Evolutionary conservation across 1,284 basidiomycete species (phyloP).

Genomic region (Wallemia mellicola): DNA sequence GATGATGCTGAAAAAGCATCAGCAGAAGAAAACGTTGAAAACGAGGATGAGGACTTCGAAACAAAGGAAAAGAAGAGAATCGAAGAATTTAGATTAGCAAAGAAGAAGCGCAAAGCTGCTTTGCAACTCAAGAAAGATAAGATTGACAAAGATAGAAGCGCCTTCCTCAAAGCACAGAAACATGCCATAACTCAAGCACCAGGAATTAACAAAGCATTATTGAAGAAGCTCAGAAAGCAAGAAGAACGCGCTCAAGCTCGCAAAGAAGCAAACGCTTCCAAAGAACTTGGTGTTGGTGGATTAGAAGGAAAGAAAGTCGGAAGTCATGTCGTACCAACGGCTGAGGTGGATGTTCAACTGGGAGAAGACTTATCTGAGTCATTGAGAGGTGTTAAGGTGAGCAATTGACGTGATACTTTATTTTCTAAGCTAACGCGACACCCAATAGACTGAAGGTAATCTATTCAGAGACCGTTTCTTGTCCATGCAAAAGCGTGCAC

Average conservation of each 20-base stretch:
- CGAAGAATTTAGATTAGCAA: background rate
- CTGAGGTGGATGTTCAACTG: conserved; percentile 50
- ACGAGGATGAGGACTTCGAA: background rate
- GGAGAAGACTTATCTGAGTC: conserved; percentile 73
- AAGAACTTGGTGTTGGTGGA: conserved; percentile 15
- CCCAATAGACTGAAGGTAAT: conserved; percentile 81
- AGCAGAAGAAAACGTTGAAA: background rate
- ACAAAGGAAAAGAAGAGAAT: background rate
- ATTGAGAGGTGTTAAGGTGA: conserved; percentile 52
- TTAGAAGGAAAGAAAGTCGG: conserved; percentile 38
- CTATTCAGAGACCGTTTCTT: conserved; percentile 67
- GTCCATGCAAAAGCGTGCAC: conserved; percentile 43
- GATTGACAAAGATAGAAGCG: conserved; percentile 7
- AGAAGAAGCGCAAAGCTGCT: background rate
- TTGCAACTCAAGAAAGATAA: background rate
- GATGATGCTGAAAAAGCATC: conserved; percentile 11
- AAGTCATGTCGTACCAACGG: conserved; percentile 40
- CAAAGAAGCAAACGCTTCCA: conserved; percentile 3
- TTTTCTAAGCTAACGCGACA: no score
- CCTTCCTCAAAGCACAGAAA: conserved; percentile 15
- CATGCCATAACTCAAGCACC: conserved; percentile 30
- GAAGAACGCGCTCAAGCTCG: conserved; percentile 20
- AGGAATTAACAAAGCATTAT: conserved; percentile 24
- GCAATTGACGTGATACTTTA: no score
- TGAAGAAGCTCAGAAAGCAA: conserved; percentile 19